phyloP scores from a whole-genome alignment of 73 alveolate genomes.

The Halteria grandinella region DNA sequence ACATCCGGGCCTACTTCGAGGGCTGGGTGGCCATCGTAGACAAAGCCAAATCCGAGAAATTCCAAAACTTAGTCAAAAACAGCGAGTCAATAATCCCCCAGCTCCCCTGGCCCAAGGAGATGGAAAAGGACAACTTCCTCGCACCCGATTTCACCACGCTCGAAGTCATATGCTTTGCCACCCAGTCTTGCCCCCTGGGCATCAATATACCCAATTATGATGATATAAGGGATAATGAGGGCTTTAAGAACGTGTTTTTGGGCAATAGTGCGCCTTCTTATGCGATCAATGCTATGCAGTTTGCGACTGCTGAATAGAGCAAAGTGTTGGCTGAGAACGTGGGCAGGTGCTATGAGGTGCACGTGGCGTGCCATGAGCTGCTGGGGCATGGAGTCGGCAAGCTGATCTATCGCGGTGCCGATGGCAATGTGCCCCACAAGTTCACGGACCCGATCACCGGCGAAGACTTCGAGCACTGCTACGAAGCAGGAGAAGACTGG shows the following conservation, averaged over 20 bases:
- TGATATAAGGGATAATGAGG: constrained; percentile 82
- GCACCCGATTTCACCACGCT: constrained; percentile 85
- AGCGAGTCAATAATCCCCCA: background rate
- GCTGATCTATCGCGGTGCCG: constrained; percentile 74
- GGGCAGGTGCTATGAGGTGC: constrained; percentile 61
- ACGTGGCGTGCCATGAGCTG: constrained; percentile 87
- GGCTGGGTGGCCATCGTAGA: constrained; percentile 88
- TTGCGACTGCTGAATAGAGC: constrained; percentile 67
- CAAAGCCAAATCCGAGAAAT: constrained; percentile 71
- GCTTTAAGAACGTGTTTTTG: constrained; percentile 87
- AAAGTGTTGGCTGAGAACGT: constrained; percentile 69
- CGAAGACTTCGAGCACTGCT: constrained; percentile 76
- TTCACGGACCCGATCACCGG: constrained; percentile 88
- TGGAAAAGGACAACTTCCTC: constrained; percentile 77
- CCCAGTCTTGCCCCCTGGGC: constrained; percentile 86
- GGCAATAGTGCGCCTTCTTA: constrained; percentile 71
- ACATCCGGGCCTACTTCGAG: constrained; percentile 86
- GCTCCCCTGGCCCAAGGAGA: constrained; percentile 93
- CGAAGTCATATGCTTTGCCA: constrained; percentile 83
- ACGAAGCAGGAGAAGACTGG: constrained; percentile 82
- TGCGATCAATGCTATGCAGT: constrained; percentile 64
- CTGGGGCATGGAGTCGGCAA: constrained; percentile 95
- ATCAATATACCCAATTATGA: constrained; percentile 91
- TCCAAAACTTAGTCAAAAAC: constrained; percentile 65
- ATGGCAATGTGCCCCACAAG: constrained; percentile 2